Percentiles rank a stretch among this genome's conserved stretches.
Evolutionary conservation across 306 rosid species (phyloP).

Genomic region (Citrullus mucosospermus): DNA sequence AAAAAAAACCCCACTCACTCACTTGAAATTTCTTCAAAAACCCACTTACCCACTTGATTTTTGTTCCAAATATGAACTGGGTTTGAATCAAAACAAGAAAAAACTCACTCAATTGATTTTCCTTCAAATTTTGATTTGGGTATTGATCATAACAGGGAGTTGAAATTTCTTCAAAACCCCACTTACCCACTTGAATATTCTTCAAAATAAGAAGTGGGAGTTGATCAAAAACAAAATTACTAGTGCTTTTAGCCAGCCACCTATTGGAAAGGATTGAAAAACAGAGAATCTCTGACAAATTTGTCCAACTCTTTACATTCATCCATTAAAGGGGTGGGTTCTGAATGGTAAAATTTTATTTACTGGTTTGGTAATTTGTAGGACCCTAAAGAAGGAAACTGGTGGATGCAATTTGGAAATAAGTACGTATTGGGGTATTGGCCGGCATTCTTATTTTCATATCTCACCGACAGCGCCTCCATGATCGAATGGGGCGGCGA

Average conservation of each 20-base stretch:
- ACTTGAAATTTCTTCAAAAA: background rate
- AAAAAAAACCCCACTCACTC: background rate
- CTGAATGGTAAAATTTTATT: background rate
- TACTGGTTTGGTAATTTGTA: slow-evolving; percentile 1
- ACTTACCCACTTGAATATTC: background rate
- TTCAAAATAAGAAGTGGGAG: background rate
- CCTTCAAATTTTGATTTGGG: background rate
- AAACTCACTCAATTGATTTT: background rate
- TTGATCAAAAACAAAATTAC: background rate
- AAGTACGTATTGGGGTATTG: slow-evolving; percentile 74
- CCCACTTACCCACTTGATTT: background rate
- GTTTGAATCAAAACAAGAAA: background rate
- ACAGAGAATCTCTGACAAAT: slow-evolving; percentile 3
- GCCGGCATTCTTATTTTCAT: slow-evolving; percentile 90
- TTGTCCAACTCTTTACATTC: background rate
- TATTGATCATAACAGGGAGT: background rate
- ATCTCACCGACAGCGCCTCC: slow-evolving; percentile 81
- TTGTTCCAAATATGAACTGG: background rate
- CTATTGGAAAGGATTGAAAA: background rate
- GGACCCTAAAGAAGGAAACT: slow-evolving; percentile 98
- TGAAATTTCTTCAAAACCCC: background rate
- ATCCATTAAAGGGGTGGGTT: background rate
- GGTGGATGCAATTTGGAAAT: slow-evolving; percentile 99
- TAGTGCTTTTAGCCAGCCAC: background rate
- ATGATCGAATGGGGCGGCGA: slow-evolving; percentile 99